Evolutionary conservation across 1,284 basidiomycete species (phyloP), one percentile per base, ranked within the genome.

Genomic region (Coriolopsis trogii): DNA sequence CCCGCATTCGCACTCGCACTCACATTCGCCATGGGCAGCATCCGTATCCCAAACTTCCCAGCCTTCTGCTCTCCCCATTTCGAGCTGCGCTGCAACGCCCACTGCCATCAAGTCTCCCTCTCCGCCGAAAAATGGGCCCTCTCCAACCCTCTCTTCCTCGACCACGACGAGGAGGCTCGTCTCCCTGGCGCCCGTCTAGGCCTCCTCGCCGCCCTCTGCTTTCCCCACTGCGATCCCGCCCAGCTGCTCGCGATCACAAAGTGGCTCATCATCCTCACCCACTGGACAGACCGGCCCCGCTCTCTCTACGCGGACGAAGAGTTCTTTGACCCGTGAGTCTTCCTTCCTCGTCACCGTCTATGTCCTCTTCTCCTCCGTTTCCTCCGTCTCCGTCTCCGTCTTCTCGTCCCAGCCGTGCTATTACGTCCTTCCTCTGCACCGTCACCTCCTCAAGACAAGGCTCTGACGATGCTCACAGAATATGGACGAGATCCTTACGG

Each of bases 41-140:
- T 81, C 60, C 83, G 85, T 56, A 74, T 86, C 10, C 84, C 84
- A 0, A 80, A 85, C 62, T 70, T 85, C 21, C 65, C 79, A 6
- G 65, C 70, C 6, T 70, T 78, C 45, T 69, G 61, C 56, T 71
- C 71, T 46, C 69, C 67, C 2, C 34, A 67, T 7, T 80, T 84
- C 41, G 75, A 80, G 41, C 65, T 85, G 41, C 77, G 75, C 51
- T 75, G 76, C 36, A 86, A 84, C 65, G 67, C 53, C 20, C 73
- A 79, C 55, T 86, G 82, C 60, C 72, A 67, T 41, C 46, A 63
- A 24, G 76, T 74, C 44, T 73, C 76, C 5, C 63, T 67, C 16
- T 69, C 73, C n/a, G 78, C 79, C 23, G 77, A 78, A 53, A 63
- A 67, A 43, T 82, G 80, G 78, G 61, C 77, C 36, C 46, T 67